Evolutionary conservation across 1,139 yeast genomes (phyloP).

Genomic region (Candida labiduridarum): DNA sequence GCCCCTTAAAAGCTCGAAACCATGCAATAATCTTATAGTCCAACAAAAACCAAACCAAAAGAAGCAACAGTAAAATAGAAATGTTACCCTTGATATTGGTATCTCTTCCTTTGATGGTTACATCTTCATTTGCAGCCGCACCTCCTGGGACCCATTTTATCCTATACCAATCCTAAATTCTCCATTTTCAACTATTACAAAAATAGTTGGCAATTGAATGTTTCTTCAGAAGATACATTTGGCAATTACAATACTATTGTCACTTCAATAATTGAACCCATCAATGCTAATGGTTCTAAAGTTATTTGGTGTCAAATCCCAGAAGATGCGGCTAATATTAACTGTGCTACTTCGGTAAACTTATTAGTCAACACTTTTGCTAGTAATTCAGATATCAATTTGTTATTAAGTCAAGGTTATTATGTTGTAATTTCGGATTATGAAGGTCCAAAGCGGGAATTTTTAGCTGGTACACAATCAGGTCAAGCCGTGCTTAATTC

Average conservation of each 20-base stretch:
- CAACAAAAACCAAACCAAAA: too few species aligned
- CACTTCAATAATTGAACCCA: slow-evolving; percentile 36
- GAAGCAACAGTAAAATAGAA: too few species aligned
- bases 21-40: too few species aligned
- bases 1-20: too few species aligned
- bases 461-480: slow-evolving; percentile 33
- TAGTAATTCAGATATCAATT: slow-evolving; percentile 12
- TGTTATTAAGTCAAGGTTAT: slow-evolving; percentile 33
- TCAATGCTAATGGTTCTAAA: slow-evolving; percentile 24
- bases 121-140: background rate
- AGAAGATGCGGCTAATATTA: slow-evolving; percentile 16
- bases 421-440: slow-evolving; percentile 38
- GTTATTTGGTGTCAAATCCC: slow-evolving; percentile 21
- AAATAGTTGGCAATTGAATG: slow-evolving; percentile 31
- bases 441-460: slow-evolving; percentile 32
- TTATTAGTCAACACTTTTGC: slow-evolving; percentile 7
- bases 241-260: slow-evolving; percentile 35
- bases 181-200: background rate
- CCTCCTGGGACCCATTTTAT: background rate
- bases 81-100: background rate
- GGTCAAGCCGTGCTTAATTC: slow-evolving; percentile 36
- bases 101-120: background rate
- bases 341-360: slow-evolving; percentile 20
- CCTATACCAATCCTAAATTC: background rate
- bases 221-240: slow-evolving; percentile 32